A percentile compares a stretch with the other conserved stretches of the same genome.
Evolutionary conservation across 345 rosid species (phyloP).

Genomic region (Dimocarpus longan): DNA sequence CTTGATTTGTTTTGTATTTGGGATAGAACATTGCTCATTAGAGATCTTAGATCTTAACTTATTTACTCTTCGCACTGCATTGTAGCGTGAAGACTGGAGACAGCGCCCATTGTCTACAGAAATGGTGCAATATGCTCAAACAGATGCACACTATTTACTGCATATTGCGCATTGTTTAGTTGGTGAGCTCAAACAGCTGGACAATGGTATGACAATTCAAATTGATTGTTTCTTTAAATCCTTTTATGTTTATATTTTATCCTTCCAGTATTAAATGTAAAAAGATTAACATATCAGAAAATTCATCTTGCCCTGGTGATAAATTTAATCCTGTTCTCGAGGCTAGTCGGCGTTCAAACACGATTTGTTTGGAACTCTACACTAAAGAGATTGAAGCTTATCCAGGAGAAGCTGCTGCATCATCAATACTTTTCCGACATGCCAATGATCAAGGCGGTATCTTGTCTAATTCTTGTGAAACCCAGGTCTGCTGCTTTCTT

Average conservation of each 20-base stretch:
- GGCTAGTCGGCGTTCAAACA: conserved; percentile 89
- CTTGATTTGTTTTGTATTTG: background rate
- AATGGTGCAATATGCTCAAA: conserved; percentile 80
- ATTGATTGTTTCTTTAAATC: conserved; percentile 10
- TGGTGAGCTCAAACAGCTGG: conserved; percentile 62
- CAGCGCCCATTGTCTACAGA: conserved; percentile 80
- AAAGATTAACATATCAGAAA: conserved; percentile 58
- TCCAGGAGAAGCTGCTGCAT: conserved; percentile 84
- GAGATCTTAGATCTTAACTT: background rate
- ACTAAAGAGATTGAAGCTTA: conserved; percentile 72
- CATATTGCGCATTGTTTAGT: conserved; percentile 65
- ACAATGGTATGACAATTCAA: conserved; percentile 48
- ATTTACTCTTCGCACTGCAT: conserved; percentile 18
- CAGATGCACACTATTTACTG: conserved; percentile 84
- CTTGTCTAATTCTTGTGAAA: conserved; percentile 44
- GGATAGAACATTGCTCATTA: conserved; percentile 1
- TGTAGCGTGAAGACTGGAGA: conserved; percentile 99
- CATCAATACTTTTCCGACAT: conserved; percentile 70
- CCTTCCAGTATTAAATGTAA: conserved; percentile 37
- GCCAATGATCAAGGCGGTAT: conserved; percentile 53
- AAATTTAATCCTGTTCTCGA: conserved; percentile 70
- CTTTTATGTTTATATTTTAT: conserved; percentile 19
- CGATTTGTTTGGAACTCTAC: conserved; percentile 76
- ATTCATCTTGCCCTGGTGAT: conserved; percentile 64
- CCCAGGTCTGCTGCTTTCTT: conserved; percentile 49